These are phyloP conservation scores for Seminavis robusta DNA, from an alignment of 108 stramenopile species.

Conservation along the genomic window DNA sequence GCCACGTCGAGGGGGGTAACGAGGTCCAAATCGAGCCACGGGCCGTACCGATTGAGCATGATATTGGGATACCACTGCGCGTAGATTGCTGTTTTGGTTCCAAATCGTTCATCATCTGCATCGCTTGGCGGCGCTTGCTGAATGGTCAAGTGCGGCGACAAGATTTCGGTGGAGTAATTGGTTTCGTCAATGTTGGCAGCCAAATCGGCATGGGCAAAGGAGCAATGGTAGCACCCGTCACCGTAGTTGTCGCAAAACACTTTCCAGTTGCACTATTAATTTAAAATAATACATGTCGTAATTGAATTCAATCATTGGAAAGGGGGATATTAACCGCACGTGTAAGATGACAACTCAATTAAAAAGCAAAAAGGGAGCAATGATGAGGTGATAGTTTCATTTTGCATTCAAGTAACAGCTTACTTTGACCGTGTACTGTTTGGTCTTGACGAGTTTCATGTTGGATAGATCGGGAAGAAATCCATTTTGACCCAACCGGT, in stretches of 20 bases:
- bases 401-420: too few species aligned
- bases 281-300: not conserved
- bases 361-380: too few species aligned
- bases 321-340: too few species aligned
- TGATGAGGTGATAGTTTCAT: too few species aligned
- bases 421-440: conserved; percentile 13
- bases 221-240: conserved; percentile 36
- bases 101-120: conserved; percentile 10
- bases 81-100: conserved; percentile 14
- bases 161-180: conserved; percentile 15
- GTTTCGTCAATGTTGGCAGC: conserved; percentile 17
- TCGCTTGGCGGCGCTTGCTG: conserved; percentile 15
- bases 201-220: conserved; percentile 30
- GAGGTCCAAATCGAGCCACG: conserved; percentile 34
- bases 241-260: conserved; percentile 33
- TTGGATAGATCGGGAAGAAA: conserved; percentile 9
- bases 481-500: conserved; percentile 9
- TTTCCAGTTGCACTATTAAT: conserved; percentile 31
- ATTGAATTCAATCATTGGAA: too few species aligned
- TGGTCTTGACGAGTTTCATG: conserved; percentile 7
- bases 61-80: conserved; percentile 25
- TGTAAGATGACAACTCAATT: too few species aligned
- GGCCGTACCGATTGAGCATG: conserved; percentile 35
- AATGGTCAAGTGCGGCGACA: conserved; percentile 12
- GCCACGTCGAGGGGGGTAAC: conserved; percentile 13